phyloP scores from a whole-genome alignment of 495 filamentous ascomycete species.

The Aspergillus hancockii region DNA sequence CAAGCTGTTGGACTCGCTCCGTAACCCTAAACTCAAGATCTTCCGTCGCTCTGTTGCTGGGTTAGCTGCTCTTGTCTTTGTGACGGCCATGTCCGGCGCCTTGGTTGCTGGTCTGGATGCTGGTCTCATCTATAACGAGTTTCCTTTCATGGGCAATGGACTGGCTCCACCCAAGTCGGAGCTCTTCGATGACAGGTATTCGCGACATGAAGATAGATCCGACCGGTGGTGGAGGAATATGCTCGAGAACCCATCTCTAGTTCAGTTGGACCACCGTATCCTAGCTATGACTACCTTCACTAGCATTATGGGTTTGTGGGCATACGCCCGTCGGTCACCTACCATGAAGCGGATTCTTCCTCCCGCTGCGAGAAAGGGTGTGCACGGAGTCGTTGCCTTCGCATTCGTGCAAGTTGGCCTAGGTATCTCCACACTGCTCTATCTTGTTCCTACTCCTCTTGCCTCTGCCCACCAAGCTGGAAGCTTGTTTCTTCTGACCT shows the following conservation, averaged over 20 bases:
- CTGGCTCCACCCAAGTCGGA: constrained; percentile 78
- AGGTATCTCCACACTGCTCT: constrained; percentile 86
- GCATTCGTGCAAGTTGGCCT: constrained; percentile 79
- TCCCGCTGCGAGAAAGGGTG: constrained; percentile 62
- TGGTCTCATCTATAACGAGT: constrained; percentile 96
- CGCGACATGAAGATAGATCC: constrained; percentile 67
- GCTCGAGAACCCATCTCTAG: constrained; percentile 92
- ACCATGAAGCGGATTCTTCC: constrained; percentile 65
- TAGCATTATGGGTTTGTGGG: constrained; percentile 72
- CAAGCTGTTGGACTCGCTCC: constrained; percentile 57
- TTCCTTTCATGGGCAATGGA: constrained; percentile 89
- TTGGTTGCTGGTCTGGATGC: constrained; percentile 94
- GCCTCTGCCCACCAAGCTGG: constrained; percentile 95
- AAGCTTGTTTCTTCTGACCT: constrained; percentile 79
- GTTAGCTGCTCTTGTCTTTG: constrained; percentile 78
- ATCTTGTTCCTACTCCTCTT: constrained; percentile 85
- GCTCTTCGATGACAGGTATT: constrained; percentile 84
- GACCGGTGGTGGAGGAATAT: constrained; percentile 96
- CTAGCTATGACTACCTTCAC: constrained; percentile 87
- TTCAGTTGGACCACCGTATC: constrained; percentile 94
- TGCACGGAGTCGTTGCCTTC: constrained; percentile 80
- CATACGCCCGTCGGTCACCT: constrained; percentile 67
- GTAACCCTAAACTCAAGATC: constrained; percentile 62
- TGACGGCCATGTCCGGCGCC: constrained; percentile 88
- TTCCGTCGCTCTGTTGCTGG: constrained; percentile 74